phyloP scores from a whole-genome alignment of 1,284 basidiomycete genomes.

The Cerrena zonata region DNA sequence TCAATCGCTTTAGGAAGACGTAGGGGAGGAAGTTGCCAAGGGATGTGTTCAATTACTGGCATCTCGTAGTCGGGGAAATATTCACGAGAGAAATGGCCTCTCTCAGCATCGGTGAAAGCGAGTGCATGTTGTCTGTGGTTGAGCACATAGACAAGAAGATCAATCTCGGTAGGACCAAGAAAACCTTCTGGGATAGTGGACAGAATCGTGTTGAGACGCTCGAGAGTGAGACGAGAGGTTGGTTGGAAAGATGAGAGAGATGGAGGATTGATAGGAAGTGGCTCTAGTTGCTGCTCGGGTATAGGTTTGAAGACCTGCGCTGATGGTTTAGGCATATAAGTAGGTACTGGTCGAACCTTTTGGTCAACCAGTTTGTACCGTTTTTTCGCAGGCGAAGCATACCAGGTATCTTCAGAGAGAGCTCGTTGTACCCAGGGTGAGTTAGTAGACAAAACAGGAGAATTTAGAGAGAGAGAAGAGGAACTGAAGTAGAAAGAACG shows the following conservation, averaged over 20 bases:
- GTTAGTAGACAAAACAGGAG: slow-evolving; percentile 9
- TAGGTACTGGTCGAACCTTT: slow-evolving; percentile 29
- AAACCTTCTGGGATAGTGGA: slow-evolving; percentile 6
- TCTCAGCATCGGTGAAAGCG: slow-evolving; percentile 25
- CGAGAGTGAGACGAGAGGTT: not conserved
- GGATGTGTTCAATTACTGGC: slow-evolving; percentile 28
- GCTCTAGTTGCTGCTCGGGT: not conserved
- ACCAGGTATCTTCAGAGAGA: slow-evolving; percentile 9
- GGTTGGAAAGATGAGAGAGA: slow-evolving; percentile 1
- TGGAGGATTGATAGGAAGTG: not conserved
- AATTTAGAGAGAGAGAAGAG: not conserved
- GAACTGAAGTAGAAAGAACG: not conserved
- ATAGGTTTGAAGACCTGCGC: slow-evolving; percentile 20
- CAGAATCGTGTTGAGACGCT: slow-evolving; percentile 9
- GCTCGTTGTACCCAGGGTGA: slow-evolving; percentile 16
- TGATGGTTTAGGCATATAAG: slow-evolving; percentile 24
- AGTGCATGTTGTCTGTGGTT: slow-evolving; percentile 17
- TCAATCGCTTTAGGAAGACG: slow-evolving; percentile 22
- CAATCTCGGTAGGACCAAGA: slow-evolving; percentile 18
- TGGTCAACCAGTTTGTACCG: slow-evolving; percentile 29
- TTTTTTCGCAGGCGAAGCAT: slow-evolving; percentile 5
- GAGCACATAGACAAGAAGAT: slow-evolving; percentile 23
- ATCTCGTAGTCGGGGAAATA: slow-evolving; percentile 33
- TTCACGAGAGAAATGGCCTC: slow-evolving; percentile 25
- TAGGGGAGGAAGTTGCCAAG: slow-evolving; percentile 27